Base-by-base conservation (phyloP, 2,329 filamentous ascomycete genomes). In the Fusarium lyarnte region DNA sequence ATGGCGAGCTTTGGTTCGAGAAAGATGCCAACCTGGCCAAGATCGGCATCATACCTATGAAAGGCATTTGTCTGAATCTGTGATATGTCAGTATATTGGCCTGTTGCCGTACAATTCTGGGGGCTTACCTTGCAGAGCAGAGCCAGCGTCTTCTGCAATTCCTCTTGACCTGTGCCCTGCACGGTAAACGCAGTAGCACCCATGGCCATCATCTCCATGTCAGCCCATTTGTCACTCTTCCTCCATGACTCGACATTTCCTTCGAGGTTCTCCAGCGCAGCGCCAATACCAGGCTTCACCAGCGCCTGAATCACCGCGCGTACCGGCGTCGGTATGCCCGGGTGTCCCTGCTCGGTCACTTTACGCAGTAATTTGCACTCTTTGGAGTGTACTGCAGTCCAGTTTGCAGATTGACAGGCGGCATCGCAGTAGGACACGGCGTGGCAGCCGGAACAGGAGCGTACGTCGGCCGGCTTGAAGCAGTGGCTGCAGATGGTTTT, bases 21-120 rank as follows among this genome's bases (percentile, higher is more conserved):
- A 68, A 88, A 91, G 35, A 90, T 81, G 29, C 88, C 89, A 2
- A 85, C 82, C 60, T 86, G 82, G 2, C 84, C 86, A 12, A 86
- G 78, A 73, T 91, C 88, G 5, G 81, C 78, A 58, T 90, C 88
- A 31, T 83, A 82, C 58, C 87, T 82, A 74, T 88, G 87, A 76
- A 91, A 91, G 8, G 88, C 84, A 79, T 92, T 92, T 41, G 88
- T 89, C 76, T 89, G 85, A 65, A 90, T 85, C 88, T 91, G 63
- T 25, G 2, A 14, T 5, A 12, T 38, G 13, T 75, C 10, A 74
- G 63, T 33, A 27, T 21, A 14, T 25, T 14, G 33, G 13, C 27
- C 41, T 21, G 6, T 23, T n/a, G 8, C 14, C 23, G 11, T n/a
- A 8, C 33, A 38, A 14, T n/a, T n/a, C n/a, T 9, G 12, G 4